Percentiles rank a stretch among this genome's conserved stretches.
Evolutionary conservation across 306 rosid species (phyloP).

Genomic region (Spatholobus suberectus): DNA sequence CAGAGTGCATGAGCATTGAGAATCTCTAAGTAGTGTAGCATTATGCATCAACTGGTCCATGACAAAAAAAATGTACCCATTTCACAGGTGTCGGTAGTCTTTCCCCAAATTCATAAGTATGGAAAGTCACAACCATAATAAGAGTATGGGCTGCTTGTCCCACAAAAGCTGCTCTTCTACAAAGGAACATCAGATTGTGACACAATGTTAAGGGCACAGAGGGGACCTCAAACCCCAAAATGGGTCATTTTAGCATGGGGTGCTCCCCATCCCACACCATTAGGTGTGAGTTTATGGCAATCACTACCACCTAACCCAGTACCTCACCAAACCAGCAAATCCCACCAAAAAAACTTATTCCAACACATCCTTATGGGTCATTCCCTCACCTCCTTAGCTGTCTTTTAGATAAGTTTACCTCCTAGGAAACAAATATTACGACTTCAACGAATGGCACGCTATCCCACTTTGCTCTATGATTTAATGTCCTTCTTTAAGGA

Average conservation of each 20-base stretch:
- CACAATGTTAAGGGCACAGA: constrained; percentile 40
- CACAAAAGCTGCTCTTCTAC: constrained; percentile 13
- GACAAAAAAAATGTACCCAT: constrained; percentile 26
- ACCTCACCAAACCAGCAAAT: constrained; percentile 50
- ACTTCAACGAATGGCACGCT: constrained; percentile 29
- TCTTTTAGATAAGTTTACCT: constrained; percentile 62
- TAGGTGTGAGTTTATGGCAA: constrained; percentile 46
- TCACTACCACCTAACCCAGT: constrained; percentile 51
- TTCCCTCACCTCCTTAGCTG: constrained; percentile 63
- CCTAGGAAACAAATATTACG: constrained; percentile 73
- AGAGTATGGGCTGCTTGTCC: constrained; percentile 55
- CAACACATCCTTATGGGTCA: constrained; percentile 54
- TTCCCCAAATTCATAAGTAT: not conserved
- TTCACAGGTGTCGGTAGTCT: constrained; percentile 34
- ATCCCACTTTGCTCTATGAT: constrained; percentile 30
- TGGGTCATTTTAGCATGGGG: constrained; percentile 74
- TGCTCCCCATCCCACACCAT: constrained; percentile 65
- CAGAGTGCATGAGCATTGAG: constrained; percentile 21
- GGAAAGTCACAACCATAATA: constrained; percentile 26
- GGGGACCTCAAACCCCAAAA: constrained; percentile 59
- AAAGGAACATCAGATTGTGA: constrained; percentile 36
- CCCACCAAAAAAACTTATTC: constrained; percentile 54
- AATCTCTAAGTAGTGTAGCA: constrained; percentile 15
- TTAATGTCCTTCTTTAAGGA: constrained; percentile 33
- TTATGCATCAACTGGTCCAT: not conserved